These are phyloP conservation scores for Calocera viscosa DNA, from an alignment of 768 basidiomycete genomes.

Conservation along the genomic window DNA sequence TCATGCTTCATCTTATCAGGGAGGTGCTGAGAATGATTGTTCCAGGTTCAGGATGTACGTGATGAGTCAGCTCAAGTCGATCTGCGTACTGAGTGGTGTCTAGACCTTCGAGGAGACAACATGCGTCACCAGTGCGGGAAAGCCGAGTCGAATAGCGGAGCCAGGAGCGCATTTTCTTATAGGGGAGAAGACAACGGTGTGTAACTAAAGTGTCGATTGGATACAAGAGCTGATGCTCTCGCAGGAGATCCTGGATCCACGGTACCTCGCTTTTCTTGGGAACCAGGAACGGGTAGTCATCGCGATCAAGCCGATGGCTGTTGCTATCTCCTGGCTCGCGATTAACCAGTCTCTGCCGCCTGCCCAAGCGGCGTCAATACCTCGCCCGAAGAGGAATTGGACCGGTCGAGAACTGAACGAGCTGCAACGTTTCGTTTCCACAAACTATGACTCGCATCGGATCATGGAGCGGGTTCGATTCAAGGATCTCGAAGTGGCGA, in stretches of 20 bases:
- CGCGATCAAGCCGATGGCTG: conserved; percentile 58
- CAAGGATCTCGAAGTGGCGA: conserved; percentile 29
- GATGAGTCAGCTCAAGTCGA: neutral
- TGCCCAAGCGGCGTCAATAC: conserved; percentile 40
- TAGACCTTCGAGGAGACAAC: conserved; percentile 77
- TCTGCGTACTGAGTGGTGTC: conserved; percentile 2
- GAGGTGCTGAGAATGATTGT: conserved; percentile 13
- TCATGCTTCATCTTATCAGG: conserved; percentile 8
- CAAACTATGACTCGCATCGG: conserved; percentile 50
- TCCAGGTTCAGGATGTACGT: conserved; percentile 63
- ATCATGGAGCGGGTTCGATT: conserved; percentile 62
- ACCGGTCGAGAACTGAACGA: conserved; percentile 47
- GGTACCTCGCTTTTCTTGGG: conserved; percentile 8
- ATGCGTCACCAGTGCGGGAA: conserved; percentile 51
- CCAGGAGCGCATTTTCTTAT: conserved; percentile 61
- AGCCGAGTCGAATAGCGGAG: conserved; percentile 62
- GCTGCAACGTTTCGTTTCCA: conserved; percentile 49
- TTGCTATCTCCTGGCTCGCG: conserved; percentile 77
- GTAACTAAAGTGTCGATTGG: conserved; percentile 53
- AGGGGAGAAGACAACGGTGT: conserved; percentile 52
- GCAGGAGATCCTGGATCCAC: conserved; percentile 35
- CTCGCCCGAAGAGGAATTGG: conserved; percentile 69
- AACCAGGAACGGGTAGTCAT: conserved; percentile 48
- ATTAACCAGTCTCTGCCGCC: conserved; percentile 68
- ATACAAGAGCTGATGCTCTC: conserved; percentile 32